phyloP scores from a whole-genome alignment of 2,329 filamentous ascomycete species.

The Nemania sp. region DNA sequence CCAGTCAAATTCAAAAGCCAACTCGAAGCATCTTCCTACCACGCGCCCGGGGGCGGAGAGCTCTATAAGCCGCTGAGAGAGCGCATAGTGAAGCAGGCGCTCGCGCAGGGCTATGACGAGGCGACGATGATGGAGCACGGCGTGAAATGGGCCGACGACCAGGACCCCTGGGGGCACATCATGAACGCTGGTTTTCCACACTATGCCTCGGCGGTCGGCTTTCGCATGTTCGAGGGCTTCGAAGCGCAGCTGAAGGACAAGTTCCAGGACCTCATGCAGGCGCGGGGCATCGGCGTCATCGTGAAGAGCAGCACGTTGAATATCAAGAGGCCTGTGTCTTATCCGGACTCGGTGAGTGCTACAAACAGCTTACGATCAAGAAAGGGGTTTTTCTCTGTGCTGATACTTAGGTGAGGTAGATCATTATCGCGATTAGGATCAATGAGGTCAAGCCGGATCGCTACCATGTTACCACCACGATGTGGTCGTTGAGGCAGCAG shows the following conservation, averaged over 20 bases:
- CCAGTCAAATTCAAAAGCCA: constrained; percentile 16
- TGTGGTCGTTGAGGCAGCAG: constrained; percentile 22
- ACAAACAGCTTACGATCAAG: not conserved
- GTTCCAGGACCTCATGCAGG: constrained; percentile 22
- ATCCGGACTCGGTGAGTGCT: constrained; percentile 22
- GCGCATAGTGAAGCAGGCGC: constrained; percentile 12
- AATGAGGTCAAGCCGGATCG: constrained; percentile 21
- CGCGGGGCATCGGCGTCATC: constrained; percentile 19
- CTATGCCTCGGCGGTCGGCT: constrained; percentile 14
- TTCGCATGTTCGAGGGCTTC: constrained; percentile 23
- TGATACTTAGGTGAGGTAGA: constrained; percentile 8
- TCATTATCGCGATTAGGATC: constrained; percentile 22
- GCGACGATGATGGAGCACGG: constrained; percentile 23
- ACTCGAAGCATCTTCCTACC: constrained; percentile 24
- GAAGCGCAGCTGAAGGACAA: constrained; percentile 24
- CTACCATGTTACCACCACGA: constrained; percentile 22
- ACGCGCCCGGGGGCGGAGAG: constrained; percentile 20
- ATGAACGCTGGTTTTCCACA: constrained; percentile 22
- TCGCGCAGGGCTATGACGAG: constrained; percentile 20
- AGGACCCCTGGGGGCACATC: constrained; percentile 23
- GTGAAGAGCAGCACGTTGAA: constrained; percentile 14
- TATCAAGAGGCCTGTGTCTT: constrained; percentile 21
- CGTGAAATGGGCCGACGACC: constrained; percentile 23
- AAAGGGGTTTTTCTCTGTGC: too few relatives aligned
- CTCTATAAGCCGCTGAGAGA: constrained; percentile 22